Conservation (phyloP, 2,329 filamentous ascomycete genomes). For the Fusarium sp. region DNA sequence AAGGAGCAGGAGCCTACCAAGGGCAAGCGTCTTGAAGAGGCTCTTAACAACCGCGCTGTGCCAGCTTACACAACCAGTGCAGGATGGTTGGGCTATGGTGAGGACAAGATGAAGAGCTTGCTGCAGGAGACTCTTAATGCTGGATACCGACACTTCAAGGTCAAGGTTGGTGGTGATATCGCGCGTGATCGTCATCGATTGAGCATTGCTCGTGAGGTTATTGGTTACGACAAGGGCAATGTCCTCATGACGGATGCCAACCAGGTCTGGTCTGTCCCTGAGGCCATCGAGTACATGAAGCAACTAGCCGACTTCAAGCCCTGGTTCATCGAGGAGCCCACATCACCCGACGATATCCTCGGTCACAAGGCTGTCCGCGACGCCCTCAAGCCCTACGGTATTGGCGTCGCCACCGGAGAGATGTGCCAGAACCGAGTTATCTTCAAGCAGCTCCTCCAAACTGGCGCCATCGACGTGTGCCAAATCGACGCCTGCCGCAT, state of each 20-base stretch:
- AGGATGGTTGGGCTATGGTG: slow-evolving; percentile 90
- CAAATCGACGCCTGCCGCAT: slow-evolving; percentile 92
- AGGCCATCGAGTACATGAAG: slow-evolving; percentile 89
- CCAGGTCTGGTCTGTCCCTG: slow-evolving; percentile 90
- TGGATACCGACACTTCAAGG: slow-evolving; percentile 88
- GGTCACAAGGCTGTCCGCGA: slow-evolving; percentile 88
- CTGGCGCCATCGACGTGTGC: slow-evolving; percentile 85
- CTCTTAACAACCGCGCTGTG: slow-evolving; percentile 78
- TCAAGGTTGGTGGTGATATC: slow-evolving; percentile 84
- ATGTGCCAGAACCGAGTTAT: slow-evolving; percentile 96
- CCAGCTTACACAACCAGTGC: slow-evolving; percentile 92
- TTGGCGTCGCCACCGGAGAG: slow-evolving; percentile 91
- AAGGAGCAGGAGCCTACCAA: slow-evolving; percentile 75
- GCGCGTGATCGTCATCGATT: slow-evolving; percentile 78
- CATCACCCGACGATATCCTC: slow-evolving; percentile 87
- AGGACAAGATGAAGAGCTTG: slow-evolving; percentile 84
- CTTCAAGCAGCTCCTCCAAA: slow-evolving; percentile 89
- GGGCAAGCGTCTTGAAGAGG: slow-evolving; percentile 76
- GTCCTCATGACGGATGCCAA: slow-evolving; percentile 94
- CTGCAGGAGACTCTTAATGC: slow-evolving; percentile 78
- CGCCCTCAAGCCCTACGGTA: slow-evolving; percentile 77
- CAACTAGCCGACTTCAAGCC: slow-evolving; percentile 84
- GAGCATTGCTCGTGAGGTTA: slow-evolving; percentile 78
- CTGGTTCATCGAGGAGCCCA: slow-evolving; percentile 96
- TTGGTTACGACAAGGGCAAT: slow-evolving; percentile 85